A percentile compares a stretch with the other conserved stretches of the same genome.
Evolutionary conservation across 345 rosid genomes (phyloP).

Genomic region (Melastoma malabathricum): DNA sequence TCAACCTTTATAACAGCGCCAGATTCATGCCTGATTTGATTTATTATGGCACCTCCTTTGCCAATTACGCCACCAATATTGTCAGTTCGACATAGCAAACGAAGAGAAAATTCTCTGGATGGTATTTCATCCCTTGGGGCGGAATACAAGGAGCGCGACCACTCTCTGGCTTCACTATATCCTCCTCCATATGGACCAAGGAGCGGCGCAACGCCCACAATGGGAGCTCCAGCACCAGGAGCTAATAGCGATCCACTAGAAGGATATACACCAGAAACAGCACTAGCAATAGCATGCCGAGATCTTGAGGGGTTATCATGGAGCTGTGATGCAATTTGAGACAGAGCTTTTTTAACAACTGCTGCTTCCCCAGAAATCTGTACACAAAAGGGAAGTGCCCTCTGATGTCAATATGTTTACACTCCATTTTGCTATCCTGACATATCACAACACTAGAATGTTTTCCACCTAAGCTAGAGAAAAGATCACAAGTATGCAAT

Average conservation of each 20-base stretch:
- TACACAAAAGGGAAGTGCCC: slow-evolving; percentile 1
- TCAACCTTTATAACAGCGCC: slow-evolving; percentile 83
- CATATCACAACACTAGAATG: too few relatives aligned
- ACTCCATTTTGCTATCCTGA: too few relatives aligned
- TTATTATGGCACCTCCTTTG: slow-evolving; percentile 82
- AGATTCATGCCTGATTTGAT: slow-evolving; percentile 85
- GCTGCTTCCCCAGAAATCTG: slow-evolving; percentile 79
- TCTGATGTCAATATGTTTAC: not conserved
- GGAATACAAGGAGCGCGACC: slow-evolving; percentile 64
- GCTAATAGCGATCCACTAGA: slow-evolving; percentile 48
- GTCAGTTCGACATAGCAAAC: slow-evolving; percentile 64
- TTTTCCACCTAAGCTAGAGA: too few relatives aligned
- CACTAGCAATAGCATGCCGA: slow-evolving; percentile 65
- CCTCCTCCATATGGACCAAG: slow-evolving; percentile 76
- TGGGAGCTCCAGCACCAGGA: slow-evolving; percentile 43
- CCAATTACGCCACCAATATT: slow-evolving; percentile 93
- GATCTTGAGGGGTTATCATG: slow-evolving; percentile 88
- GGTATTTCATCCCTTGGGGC: slow-evolving; percentile 74
- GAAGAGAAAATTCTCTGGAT: slow-evolving; percentile 61
- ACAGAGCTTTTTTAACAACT: slow-evolving; percentile 70
- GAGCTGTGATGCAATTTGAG: slow-evolving; percentile 69
- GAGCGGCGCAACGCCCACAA: slow-evolving; percentile 75
- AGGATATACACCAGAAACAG: slow-evolving; percentile 39
- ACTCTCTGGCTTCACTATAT: slow-evolving; percentile 67
- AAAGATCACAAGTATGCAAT: too few relatives aligned